Conservation (phyloP, 2,329 filamentous ascomycete species). For the Colletotrichum abscissum region DNA sequence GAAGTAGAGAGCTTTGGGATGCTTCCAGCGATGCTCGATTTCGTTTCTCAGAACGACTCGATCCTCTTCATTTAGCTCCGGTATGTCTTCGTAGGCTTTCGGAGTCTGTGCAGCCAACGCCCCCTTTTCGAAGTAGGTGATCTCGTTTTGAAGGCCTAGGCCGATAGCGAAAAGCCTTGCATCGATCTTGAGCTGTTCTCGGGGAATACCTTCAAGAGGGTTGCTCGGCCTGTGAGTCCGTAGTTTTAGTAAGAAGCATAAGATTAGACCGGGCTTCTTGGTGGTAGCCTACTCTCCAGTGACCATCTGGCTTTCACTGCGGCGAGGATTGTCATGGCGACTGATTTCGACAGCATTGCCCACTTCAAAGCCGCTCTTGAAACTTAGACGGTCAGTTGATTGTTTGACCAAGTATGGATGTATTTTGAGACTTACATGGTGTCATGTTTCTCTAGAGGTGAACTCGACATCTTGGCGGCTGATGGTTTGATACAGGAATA, state of each 20-base stretch:
- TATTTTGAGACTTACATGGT: not conserved
- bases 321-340: not conserved
- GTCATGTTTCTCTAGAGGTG: not conserved
- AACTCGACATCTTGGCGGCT: not conserved
- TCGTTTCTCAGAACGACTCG: slow-evolving; percentile 54
- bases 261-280: not conserved
- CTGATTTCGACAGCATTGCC: not conserved
- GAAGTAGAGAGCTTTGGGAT: slow-evolving; percentile 60
- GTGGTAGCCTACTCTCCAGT: not conserved
- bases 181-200: slow-evolving; percentile 64
- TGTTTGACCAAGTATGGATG: not conserved
- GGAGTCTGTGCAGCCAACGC: slow-evolving; percentile 64
- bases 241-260: not conserved
- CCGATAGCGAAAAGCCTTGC: slow-evolving; percentile 60
- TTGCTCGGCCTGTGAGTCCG: not conserved
- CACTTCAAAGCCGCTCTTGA: not conserved
- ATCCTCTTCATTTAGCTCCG: slow-evolving; percentile 56
- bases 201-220: slow-evolving; percentile 59
- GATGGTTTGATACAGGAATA: too few species aligned
- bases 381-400: not conserved
- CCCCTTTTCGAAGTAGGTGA: slow-evolving; percentile 54
- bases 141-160: slow-evolving; percentile 56
- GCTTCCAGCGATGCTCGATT: slow-evolving; percentile 59
- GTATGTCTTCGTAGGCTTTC: slow-evolving; percentile 57
- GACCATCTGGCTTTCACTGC: not conserved